phyloP scores from a whole-genome alignment of 1,284 basidiomycete genomes.

The Trichosporon ovoides region DNA sequence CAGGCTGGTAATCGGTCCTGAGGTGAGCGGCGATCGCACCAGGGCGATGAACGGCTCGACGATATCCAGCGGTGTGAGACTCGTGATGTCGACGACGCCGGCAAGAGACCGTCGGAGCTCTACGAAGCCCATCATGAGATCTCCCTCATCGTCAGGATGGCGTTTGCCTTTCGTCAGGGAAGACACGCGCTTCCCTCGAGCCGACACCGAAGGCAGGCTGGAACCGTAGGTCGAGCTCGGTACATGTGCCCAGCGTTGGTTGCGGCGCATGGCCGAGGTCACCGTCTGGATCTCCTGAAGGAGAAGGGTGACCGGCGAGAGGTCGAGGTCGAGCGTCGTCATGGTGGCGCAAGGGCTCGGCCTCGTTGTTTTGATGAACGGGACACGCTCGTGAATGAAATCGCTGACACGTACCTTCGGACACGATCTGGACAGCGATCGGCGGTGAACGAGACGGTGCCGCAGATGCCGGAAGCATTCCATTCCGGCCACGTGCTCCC shows the following conservation, averaged over 20 bases:
- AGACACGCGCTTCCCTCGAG: not conserved
- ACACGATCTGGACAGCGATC: constrained; percentile 1
- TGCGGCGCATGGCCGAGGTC: constrained; percentile 94
- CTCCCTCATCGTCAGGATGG: constrained; percentile 49
- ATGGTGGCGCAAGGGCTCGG: constrained; percentile 1
- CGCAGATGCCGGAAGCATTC: not conserved
- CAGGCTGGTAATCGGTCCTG: constrained; percentile 87
- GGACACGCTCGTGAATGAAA: not conserved
- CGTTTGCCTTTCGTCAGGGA: constrained; percentile 13
- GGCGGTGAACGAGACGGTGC: not conserved
- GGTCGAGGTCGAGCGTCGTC: constrained; percentile 26
- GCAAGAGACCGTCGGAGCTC: constrained; percentile 72
- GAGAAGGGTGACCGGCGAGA: constrained; percentile 42
- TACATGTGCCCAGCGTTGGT: constrained; percentile 78
- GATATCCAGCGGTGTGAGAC: constrained; percentile 56
- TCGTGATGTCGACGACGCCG: constrained; percentile 62
- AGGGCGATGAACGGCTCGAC: constrained; percentile 88
- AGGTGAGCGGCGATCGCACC: constrained; percentile 85
- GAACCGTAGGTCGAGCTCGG: constrained; percentile 32
- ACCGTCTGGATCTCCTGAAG: constrained; percentile 76
- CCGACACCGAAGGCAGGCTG: constrained; percentile 24
- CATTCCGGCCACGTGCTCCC: not conserved
- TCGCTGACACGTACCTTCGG: constrained; percentile 5
- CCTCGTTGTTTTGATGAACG: not conserved
- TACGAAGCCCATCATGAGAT: constrained; percentile 84